Evolutionary conservation across 2,329 filamentous ascomycete species (phyloP).

Genomic region (Podosphaera xanthii): DNA sequence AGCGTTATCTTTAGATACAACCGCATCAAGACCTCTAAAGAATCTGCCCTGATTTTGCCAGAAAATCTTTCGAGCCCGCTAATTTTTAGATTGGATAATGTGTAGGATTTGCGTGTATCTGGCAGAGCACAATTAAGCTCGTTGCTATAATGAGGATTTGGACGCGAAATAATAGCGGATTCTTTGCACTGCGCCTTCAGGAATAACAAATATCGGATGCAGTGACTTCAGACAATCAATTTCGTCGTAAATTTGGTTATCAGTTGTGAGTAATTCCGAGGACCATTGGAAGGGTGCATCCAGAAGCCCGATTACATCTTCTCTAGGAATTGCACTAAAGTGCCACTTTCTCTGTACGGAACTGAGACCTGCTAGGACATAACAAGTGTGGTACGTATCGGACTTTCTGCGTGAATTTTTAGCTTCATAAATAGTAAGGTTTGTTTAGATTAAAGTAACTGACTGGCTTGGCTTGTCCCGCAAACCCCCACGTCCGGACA

Average conservation of each 20-base stretch:
- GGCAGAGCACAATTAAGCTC: not conserved
- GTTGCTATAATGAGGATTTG: constrained; percentile 3
- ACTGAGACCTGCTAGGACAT: constrained; percentile 69
- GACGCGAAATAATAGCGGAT: constrained; percentile 13
- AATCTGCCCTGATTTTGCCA: too few relatives aligned
- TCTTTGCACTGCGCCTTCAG: constrained; percentile 26
- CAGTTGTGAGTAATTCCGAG: constrained; percentile 22
- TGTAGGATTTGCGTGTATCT: too few relatives aligned
- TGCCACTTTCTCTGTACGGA: constrained; percentile 51
- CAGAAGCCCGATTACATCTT: constrained; percentile 14
- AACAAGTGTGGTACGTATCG: constrained; percentile 84
- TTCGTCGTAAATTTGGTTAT: constrained; percentile 43
- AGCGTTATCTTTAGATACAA: too few relatives aligned
- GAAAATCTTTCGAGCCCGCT: too few relatives aligned
- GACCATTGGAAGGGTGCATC: constrained; percentile 19
- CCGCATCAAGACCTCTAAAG: too few relatives aligned
- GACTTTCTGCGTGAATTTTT: constrained; percentile 29
- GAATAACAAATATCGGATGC: constrained; percentile 73
- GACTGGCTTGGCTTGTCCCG: constrained; percentile 85
- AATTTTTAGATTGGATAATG: too few relatives aligned
- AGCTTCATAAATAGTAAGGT: constrained; percentile 1
- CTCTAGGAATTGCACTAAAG: constrained; percentile 17
- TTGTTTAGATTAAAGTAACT: constrained; percentile 17
- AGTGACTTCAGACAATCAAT: constrained; percentile 44
- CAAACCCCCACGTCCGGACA: constrained; percentile 49